A percentile compares a stretch with the other conserved stretches of the same genome.
These are phyloP conservation scores for Yamadazyma diddensiae DNA, from an alignment of 1,139 yeast species.

Conservation along the genomic window DNA sequence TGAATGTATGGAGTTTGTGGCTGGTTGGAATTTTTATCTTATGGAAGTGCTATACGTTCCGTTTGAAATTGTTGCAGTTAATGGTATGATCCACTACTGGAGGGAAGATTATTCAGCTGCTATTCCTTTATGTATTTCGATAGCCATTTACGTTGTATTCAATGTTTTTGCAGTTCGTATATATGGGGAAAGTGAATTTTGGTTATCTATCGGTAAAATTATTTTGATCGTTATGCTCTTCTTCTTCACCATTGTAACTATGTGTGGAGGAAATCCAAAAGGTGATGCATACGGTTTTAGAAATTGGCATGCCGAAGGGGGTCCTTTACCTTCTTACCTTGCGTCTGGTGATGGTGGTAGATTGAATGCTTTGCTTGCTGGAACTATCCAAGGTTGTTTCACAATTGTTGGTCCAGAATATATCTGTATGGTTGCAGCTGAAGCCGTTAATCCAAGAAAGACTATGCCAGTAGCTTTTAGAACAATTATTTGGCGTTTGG, in stretches of 20 bases:
- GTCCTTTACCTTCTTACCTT: conserved; percentile 50
- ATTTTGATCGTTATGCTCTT: conserved; percentile 66
- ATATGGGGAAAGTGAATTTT: conserved; percentile 78
- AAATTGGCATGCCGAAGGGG: conserved; percentile 49
- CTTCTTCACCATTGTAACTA: conserved; percentile 66
- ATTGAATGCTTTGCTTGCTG: conserved; percentile 66
- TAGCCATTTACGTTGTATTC: conserved; percentile 56
- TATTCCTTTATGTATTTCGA: conserved; percentile 58
- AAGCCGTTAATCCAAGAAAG: conserved; percentile 69
- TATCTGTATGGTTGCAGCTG: conserved; percentile 79
- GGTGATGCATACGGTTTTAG: conserved; percentile 65
- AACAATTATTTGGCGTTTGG: conserved; percentile 68
- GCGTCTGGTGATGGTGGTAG: conserved; percentile 60
- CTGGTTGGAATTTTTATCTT: conserved; percentile 80
- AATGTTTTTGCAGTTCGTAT: conserved; percentile 66
- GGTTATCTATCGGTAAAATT: conserved; percentile 73
- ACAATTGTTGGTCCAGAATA: conserved; percentile 83
- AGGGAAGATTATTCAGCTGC: conserved; percentile 67
- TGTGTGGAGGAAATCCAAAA: conserved; percentile 79
- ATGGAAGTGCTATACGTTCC: conserved; percentile 74
- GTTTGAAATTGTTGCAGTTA: conserved; percentile 75
- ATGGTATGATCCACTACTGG: conserved; percentile 76
- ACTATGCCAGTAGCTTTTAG: conserved; percentile 73
- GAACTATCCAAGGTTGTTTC: conserved; percentile 58
- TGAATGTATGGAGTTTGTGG: conserved; percentile 71